Evolutionary conservation across 2,329 filamentous ascomycete species (phyloP).

Genomic region (Verticillium longisporum): DNA sequence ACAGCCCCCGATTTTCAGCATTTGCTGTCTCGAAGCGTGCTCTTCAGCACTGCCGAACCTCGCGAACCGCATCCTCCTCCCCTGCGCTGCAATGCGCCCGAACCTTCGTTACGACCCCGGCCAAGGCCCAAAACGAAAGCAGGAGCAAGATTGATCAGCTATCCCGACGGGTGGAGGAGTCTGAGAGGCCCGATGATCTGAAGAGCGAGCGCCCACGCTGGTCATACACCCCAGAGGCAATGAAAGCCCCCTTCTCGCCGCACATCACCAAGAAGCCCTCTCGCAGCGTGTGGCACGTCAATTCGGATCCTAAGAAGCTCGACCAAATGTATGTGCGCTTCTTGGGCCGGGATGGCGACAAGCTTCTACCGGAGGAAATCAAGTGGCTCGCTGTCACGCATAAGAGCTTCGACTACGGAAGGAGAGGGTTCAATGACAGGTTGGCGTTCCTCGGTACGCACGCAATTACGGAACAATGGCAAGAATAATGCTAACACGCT

Average conservation of each 20-base stretch:
- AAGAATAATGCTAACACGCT: background rate
- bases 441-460: constrained; percentile 76
- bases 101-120: constrained; percentile 7
- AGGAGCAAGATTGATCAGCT: constrained; percentile 6
- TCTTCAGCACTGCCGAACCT: constrained; percentile 9
- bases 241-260: constrained; percentile 63
- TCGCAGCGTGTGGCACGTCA: constrained; percentile 58
- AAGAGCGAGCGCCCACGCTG: constrained; percentile 47
- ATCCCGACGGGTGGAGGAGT: constrained; percentile 4
- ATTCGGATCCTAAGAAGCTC: constrained; percentile 65
- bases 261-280: constrained; percentile 47
- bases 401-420: constrained; percentile 95
- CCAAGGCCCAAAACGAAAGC: background rate
- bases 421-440: constrained; percentile 89
- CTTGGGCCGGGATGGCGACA: constrained; percentile 65
- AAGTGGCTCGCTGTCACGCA: constrained; percentile 98
- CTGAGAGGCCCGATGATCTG: constrained; percentile 5
- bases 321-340: constrained; percentile 73
- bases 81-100: constrained; percentile 6
- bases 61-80: constrained; percentile 1
- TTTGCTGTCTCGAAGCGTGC: constrained; percentile 10
- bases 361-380: constrained; percentile 76
- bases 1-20: constrained; percentile 8
- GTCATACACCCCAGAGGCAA: constrained; percentile 61
- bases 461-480: background rate